Base-by-base conservation (phyloP, 1,284 basidiomycete species). In the Boletus albobrunnescens region DNA sequence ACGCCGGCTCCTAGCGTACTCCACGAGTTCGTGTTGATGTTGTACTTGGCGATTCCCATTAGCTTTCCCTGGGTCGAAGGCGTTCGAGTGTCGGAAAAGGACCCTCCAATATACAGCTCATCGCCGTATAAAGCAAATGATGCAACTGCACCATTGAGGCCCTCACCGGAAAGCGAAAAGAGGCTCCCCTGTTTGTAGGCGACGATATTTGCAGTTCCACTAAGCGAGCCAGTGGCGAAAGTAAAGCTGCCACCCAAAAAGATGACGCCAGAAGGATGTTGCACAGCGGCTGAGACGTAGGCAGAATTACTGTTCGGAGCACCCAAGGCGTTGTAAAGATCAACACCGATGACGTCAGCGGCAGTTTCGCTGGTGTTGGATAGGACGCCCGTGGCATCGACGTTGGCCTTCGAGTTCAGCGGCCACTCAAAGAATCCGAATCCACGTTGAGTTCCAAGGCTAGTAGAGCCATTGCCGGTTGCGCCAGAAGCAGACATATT, bases 381-480 rank as follows among this genome's bases (percentile, higher is more conserved):
- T 30, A 94, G 69, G 2, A 72, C 64, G 19, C 75, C 67, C 4
- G 78, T 79, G 6, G 81, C 83, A 59, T 87, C 80, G 12, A 72
- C 63, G n/a, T 59, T 66, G 1, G 66, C 55, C 23, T 65, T 62
- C 19, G 70, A 60, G 39, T 65, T 68, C 32, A 84, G 64, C 22
- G 84, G 82, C 88, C 88, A 91, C 60, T 91, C 89, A 46, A 89
- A 79, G 62, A 91, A 83, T 9, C 89, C 88, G 57, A 88, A 90
- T 3, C 78, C 76, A 20, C 60, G 71, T 37, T 70, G 68, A 16
- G 69, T 65, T 12, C 67, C 61, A 32, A 58, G 53, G 28, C 50
- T 49, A 22, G 56, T 57, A 3, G 66, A 67, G 4, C 58, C 61
- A 46, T 65, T 71, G 14, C 61, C 58, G 13, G 54, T 51, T 0